A percentile compares a stretch with the other conserved stretches of the same genome.
These are phyloP conservation scores for Neurospora sp. DNA, from an alignment of 495 filamentous ascomycete species.

Conservation along the genomic window DNA sequence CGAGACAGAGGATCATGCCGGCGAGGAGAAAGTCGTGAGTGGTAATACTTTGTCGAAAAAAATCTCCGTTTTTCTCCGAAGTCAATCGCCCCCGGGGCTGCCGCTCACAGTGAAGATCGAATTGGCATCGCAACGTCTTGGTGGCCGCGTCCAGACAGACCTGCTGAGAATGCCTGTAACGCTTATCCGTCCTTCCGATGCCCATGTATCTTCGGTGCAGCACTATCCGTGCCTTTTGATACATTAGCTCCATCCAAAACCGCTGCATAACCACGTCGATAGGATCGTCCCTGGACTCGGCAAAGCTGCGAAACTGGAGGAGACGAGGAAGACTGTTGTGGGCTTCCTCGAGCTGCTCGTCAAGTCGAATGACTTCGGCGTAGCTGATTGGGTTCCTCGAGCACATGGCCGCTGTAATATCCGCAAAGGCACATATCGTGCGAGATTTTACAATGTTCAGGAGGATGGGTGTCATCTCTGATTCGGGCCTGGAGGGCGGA, in stretches of 20 bases:
- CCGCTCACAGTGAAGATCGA: conserved; percentile 23
- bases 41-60: conserved; percentile 24
- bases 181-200: conserved; percentile 18
- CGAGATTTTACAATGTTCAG: conserved; percentile 18
- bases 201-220: conserved; percentile 25
- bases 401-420: conserved; percentile 14
- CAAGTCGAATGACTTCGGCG: conserved; percentile 21
- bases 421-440: conserved; percentile 13
- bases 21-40: conserved; percentile 28
- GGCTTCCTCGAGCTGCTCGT: conserved; percentile 20
- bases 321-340: conserved; percentile 12
- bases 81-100: conserved; percentile 23
- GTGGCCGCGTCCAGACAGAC: conserved; percentile 26
- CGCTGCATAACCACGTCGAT: conserved; percentile 24
- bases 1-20: conserved; percentile 31
- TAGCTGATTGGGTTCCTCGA: conserved; percentile 16
- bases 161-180: conserved; percentile 24
- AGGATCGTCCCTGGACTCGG: conserved; percentile 17
- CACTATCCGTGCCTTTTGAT: conserved; percentile 20
- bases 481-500: conserved; percentile 27
- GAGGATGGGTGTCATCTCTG: conserved; percentile 18
- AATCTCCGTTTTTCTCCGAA: conserved; percentile 8
- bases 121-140: conserved; percentile 27
- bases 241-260: conserved; percentile 21
- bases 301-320: conserved; percentile 10